These are phyloP conservation scores for Saccharomycopsis schoenii DNA, from an alignment of 805 yeast species.

Conservation along the genomic window DNA sequence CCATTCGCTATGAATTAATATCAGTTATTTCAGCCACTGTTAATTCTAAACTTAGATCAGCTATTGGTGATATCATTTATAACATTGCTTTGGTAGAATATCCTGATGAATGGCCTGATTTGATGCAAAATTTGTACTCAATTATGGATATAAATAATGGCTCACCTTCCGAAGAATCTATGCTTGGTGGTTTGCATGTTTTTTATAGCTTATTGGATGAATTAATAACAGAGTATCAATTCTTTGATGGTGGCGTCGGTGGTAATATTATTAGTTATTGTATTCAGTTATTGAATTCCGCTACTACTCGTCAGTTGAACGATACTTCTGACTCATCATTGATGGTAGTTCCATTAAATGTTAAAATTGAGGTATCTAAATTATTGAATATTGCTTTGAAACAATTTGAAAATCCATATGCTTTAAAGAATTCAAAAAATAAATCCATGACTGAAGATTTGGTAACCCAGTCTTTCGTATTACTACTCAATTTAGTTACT, in stretches of 20 bases:
- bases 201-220: conserved; percentile 78
- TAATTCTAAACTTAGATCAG: conserved; percentile 51
- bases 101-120: conserved; percentile 92
- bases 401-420: conserved; percentile 44
- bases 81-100: conserved; percentile 83
- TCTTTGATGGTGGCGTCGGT: conserved; percentile 69
- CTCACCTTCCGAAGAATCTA: conserved; percentile 22
- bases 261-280: conserved; percentile 42
- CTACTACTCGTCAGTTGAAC: conserved; percentile 7
- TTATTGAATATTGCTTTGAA: conserved; percentile 44
- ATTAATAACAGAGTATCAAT: conserved; percentile 75
- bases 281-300: conserved; percentile 25
- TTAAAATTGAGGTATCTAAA: conserved; percentile 39
- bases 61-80: conserved; percentile 65
- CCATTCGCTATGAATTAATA: conserved; percentile 43
- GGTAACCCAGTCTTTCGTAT: conserved; percentile 4
- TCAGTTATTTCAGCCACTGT: conserved; percentile 34
- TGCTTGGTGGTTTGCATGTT: conserved; percentile 48
- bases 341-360: conserved; percentile 23
- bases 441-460: conserved; percentile 7
- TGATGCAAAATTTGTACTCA: conserved; percentile 40
- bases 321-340: conserved; percentile 23
- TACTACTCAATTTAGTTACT: conserved; percentile 5
- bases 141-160: conserved; percentile 26
- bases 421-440: conserved; percentile 31